Percentiles rank a stretch among this genome's conserved stretches.
Evolutionary conservation across 2,329 filamentous ascomycete genomes (phyloP).

Genomic region (Pseudogymnoascus sp.): DNA sequence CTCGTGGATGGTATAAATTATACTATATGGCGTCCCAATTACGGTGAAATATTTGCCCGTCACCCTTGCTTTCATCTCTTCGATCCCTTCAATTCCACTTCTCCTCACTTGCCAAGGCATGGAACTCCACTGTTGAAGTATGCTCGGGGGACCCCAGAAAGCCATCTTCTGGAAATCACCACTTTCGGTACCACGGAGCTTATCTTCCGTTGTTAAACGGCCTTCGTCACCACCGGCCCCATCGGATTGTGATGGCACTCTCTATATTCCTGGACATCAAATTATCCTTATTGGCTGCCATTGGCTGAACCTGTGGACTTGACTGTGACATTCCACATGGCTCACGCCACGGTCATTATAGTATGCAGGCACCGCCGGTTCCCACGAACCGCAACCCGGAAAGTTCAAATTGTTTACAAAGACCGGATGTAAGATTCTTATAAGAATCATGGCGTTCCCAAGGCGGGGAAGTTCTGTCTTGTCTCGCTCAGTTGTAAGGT

Average conservation of each 20-base stretch:
- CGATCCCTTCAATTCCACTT: neutral
- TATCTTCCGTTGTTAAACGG: neutral
- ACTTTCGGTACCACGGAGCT: neutral
- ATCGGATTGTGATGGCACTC: neutral
- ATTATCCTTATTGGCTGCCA: neutral
- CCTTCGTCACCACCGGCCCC: neutral
- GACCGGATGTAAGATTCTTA: neutral
- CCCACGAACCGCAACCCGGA: neutral
- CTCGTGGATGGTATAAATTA: neutral
- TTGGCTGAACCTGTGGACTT: neutral
- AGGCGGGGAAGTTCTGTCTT: neutral
- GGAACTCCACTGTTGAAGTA: neutral
- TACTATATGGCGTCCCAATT: neutral
- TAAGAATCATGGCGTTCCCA: slow-evolving; percentile 2
- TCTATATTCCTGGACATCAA: neutral
- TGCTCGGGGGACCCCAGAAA: neutral
- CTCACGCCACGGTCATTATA: neutral
- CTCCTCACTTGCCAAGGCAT: neutral
- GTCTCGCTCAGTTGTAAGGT: neutral
- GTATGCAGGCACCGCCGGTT: neutral
- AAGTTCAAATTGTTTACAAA: neutral
- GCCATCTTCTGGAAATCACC: neutral
- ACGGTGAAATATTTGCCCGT: slow-evolving; percentile 2
- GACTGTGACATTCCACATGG: neutral
- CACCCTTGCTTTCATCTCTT: neutral